Conservation (phyloP, 495 filamentous ascomycete species). For the Hypoxylon intermedium region DNA sequence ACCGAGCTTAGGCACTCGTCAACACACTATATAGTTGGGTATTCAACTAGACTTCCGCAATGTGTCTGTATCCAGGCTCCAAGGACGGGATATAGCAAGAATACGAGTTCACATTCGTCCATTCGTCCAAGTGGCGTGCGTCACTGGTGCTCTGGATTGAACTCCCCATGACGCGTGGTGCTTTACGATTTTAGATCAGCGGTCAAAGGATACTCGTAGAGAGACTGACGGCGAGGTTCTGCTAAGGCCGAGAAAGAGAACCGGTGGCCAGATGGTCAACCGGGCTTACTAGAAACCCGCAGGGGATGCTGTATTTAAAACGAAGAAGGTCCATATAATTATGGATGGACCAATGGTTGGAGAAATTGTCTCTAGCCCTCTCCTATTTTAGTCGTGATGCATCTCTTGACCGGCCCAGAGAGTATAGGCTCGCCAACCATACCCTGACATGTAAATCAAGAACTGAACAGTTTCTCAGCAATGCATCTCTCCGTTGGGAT, state of each 20-base stretch:
- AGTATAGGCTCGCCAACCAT: constrained; percentile 3
- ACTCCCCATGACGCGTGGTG: constrained; percentile 24
- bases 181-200: neutral
- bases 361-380: constrained; percentile 3
- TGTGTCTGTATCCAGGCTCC: neutral
- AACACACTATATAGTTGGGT: neutral
- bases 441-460: constrained; percentile 2
- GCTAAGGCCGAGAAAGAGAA: neutral
- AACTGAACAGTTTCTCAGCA: constrained; percentile 11
- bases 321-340: constrained; percentile 3
- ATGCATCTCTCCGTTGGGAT: constrained; percentile 9
- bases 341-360: constrained; percentile 3
- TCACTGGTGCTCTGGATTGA: constrained; percentile 1
- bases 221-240: neutral
- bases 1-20: neutral
- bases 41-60: neutral
- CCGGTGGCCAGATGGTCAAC: constrained; percentile 1
- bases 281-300: constrained; percentile 1
- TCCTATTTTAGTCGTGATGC: constrained; percentile 10
- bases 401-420: constrained; percentile 8
- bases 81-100: neutral
- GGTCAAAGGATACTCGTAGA: neutral
- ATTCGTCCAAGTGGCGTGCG: constrained; percentile 25
- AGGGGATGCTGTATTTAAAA: constrained; percentile 12
- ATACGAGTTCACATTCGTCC: neutral